These are phyloP conservation scores for Cucumis melo DNA, from an alignment of 306 rosid species.

Conservation along the genomic window DNA sequence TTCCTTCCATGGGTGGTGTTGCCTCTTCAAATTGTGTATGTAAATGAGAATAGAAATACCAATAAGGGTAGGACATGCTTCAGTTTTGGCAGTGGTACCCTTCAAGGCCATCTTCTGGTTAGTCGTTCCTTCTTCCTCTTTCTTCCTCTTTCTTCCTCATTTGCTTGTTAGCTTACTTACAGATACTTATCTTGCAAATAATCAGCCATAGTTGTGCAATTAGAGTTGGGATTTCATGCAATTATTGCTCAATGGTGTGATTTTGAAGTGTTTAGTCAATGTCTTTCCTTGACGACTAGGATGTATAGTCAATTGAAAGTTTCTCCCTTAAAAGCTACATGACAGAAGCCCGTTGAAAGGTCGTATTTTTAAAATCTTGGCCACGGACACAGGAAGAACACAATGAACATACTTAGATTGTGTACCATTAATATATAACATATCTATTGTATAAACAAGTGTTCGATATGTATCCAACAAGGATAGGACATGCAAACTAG, in stretches of 20 bases:
- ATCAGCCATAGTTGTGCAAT: not conserved
- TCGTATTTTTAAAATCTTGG: too few relatives aligned
- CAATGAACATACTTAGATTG: too few relatives aligned
- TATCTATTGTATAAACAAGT: too few relatives aligned
- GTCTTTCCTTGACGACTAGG: too few relatives aligned
- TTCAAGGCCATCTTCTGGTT: constrained; percentile 87
- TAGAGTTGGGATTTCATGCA: not conserved
- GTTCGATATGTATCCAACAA: too few relatives aligned
- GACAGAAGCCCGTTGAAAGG: too few relatives aligned
- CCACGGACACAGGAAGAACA: too few relatives aligned
- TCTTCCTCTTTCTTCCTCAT: not conserved
- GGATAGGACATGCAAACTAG: too few relatives aligned
- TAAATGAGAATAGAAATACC: constrained; percentile 33
- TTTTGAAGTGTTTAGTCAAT: too few relatives aligned
- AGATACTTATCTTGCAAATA: not conserved
- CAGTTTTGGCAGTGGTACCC: constrained; percentile 88
- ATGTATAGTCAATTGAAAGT: too few relatives aligned
- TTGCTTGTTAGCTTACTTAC: not conserved
- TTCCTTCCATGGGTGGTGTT: constrained; percentile 83
- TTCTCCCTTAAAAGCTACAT: too few relatives aligned
- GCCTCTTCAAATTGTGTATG: constrained; percentile 89
- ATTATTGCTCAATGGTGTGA: not conserved
- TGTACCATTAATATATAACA: too few relatives aligned
- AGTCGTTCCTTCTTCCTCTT: constrained; percentile 7
- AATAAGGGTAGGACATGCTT: constrained; percentile 32